Percentiles rank a stretch among this genome's conserved stretches.
phyloP scores from a whole-genome alignment of 148 eudicot genomes.

The Rhododendron henanense region DNA sequence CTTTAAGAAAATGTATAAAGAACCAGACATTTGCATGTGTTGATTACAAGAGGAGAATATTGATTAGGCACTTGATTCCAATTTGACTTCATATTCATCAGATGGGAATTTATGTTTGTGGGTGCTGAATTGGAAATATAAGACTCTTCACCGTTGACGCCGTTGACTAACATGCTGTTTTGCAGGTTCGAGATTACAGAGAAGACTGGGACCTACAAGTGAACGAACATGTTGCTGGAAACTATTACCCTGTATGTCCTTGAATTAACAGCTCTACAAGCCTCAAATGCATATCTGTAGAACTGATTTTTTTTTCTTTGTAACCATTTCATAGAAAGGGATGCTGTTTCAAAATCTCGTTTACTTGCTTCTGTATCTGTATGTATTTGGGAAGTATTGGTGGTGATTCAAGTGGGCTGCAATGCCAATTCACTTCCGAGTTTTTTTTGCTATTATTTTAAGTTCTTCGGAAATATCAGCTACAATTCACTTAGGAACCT shows the following conservation, averaged over 20 bases:
- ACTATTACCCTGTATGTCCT: slow-evolving; percentile 69
- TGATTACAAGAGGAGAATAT: background rate
- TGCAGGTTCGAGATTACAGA: slow-evolving; percentile 68
- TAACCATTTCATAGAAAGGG: background rate
- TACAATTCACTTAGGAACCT: background rate
- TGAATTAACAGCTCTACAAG: background rate
- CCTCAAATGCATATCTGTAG: background rate
- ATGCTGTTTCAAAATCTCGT: background rate
- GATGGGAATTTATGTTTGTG: background rate
- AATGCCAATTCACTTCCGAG: background rate
- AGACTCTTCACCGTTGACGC: background rate
- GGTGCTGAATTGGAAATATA: background rate
- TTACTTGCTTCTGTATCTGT: background rate
- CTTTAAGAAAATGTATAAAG: background rate
- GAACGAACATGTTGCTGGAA: slow-evolving; percentile 69
- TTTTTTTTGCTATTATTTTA: background rate
- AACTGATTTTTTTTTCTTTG: background rate
- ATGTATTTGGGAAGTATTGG: background rate
- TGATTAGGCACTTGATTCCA: background rate
- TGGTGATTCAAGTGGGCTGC: background rate
- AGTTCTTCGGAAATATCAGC: background rate
- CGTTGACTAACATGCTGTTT: slow-evolving; percentile 4
- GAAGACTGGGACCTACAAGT: slow-evolving; percentile 68
- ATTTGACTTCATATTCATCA: background rate
- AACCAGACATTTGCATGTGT: background rate